Conservation (phyloP, 2,329 filamentous ascomycete species). For the Periconia sp. region DNA sequence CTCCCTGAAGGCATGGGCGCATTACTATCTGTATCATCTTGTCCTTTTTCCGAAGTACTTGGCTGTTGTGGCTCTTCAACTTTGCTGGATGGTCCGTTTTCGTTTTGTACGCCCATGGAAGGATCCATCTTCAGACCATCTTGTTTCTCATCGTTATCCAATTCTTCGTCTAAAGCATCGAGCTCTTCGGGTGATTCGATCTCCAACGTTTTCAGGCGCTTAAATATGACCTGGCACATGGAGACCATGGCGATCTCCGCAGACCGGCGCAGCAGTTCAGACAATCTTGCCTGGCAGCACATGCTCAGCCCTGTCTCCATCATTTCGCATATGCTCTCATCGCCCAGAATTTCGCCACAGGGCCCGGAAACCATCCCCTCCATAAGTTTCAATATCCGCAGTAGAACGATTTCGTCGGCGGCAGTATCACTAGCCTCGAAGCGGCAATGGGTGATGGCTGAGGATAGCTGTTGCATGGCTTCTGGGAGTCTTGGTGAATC, state of each 20-base stretch:
- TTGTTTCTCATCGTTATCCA: constrained; percentile 62
- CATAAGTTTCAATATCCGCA: constrained; percentile 96
- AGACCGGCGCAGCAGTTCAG: constrained; percentile 84
- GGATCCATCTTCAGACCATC: constrained; percentile 84
- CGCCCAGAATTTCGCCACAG: constrained; percentile 88
- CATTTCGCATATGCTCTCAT: constrained; percentile 99
- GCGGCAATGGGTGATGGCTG: constrained; percentile 94
- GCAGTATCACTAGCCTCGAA: constrained; percentile 96
- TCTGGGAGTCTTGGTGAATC: constrained; percentile 84
- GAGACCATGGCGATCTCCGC: constrained; percentile 97
- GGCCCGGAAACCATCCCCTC: constrained; percentile 96
- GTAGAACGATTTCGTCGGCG: constrained; percentile 90
- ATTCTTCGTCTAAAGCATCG: constrained; percentile 66
- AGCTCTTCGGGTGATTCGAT: constrained; percentile 70
- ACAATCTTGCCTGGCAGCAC: constrained; percentile 91
- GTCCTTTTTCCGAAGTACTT: constrained; percentile 33
- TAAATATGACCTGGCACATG: constrained; percentile 99
- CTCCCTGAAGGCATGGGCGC: constrained; percentile 44
- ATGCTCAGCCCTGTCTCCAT: constrained; percentile 98
- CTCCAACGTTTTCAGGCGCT: constrained; percentile 84
- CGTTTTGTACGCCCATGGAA: constrained; percentile 65
- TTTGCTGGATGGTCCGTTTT: constrained; percentile 39
- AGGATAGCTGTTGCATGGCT: constrained; percentile 92
- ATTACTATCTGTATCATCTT: constrained; percentile 40
- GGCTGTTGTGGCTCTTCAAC: constrained; percentile 39